Base-by-base conservation (phyloP, 768 basidiomycete genomes). In the Amanita polypyramis region DNA sequence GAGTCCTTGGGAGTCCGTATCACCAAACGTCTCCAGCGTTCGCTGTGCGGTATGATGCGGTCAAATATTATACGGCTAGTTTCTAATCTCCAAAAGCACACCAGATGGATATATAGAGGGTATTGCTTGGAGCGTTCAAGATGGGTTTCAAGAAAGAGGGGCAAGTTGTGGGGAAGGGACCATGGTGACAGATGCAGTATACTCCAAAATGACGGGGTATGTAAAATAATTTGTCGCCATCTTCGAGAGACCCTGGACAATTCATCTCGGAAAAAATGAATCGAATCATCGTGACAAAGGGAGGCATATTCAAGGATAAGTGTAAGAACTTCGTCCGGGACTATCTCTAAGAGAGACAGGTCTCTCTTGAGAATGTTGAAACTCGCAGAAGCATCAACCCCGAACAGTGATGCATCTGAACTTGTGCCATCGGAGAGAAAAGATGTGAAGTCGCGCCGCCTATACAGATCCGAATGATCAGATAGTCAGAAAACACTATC, bases 201-300 rank as follows among this genome's bases (percentile, higher is more conserved):
- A 43, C 64, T 63, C 65, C 65, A 66, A 27, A 66, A 41, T 10
- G 64, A 61, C 17, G 64, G 62, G 1, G 63, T 64, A 23, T 55
- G 52, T 4, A 63, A 44, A 3, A 59, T 46, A 7, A 61, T 45
- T 20, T 56, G 36, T 1, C 58, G 58, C 45, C 61, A 57, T 39
- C 54, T 56, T 10, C 50, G 51, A 4, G 62, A 64, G 10, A 59
- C 55, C 29, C 59, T 51, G 10, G 42, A 45, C 11, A 55, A 44
- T 12, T 48, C 36, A 2, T 50, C 44, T 2, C 58, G 59, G 40
- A 61, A 61, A n/a, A 44, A 43, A 12, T 21, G 36, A 5, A 37
- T 6, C 7, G 37, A 14, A 32, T 25, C 39, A 7, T 48, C 39
- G 27, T 45, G 39, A 56, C 56, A 12, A 53, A 55, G 27, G 34